Percentiles rank a stretch among this genome's conserved stretches.
These are phyloP conservation scores for Plasmodium fragile DNA, from an alignment of 169 alveolate genomes.

Conservation along the genomic window DNA sequence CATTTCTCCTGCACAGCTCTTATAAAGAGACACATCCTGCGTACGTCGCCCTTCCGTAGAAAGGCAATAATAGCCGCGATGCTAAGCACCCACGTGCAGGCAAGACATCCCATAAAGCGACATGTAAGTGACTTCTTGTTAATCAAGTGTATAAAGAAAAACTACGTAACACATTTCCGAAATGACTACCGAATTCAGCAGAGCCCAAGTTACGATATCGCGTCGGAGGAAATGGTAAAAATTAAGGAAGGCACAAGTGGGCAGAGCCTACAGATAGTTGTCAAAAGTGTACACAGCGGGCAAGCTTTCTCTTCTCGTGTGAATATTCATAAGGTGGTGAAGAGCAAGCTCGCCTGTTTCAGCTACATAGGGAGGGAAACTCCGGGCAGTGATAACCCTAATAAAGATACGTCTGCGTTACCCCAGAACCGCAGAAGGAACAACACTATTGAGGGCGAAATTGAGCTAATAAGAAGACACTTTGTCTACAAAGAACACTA, in stretches of 20 bases:
- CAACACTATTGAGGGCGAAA: not conserved
- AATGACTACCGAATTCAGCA: slow-evolving; percentile 20
- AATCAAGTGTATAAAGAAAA: not conserved
- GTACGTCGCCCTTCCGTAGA: not conserved
- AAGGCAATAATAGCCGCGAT: not conserved
- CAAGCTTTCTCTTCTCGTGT: slow-evolving; percentile 31
- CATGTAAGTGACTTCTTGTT: not conserved
- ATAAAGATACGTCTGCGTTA: not conserved
- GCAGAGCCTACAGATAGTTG: not conserved
- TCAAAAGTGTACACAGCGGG: slow-evolving; percentile 10
- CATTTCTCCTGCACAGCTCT: not conserved
- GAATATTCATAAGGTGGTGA: not conserved
- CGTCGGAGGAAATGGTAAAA: slow-evolving; percentile 12
- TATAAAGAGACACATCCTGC: slow-evolving; percentile 3
- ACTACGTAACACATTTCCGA: slow-evolving; percentile 14
- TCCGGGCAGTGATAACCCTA: not conserved
- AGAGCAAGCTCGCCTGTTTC: slow-evolving; percentile 7
- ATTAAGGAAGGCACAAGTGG: not conserved
- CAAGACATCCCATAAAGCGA: not conserved
- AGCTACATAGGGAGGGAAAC: not conserved
- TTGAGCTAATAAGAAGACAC: slow-evolving; percentile 8
- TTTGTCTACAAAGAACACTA: slow-evolving; percentile 24
- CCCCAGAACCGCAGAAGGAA: not conserved
- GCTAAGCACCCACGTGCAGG: not conserved
- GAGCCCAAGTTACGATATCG: slow-evolving; percentile 39